A percentile compares a stretch with the other conserved stretches of the same genome.
phyloP scores from a whole-genome alignment of 345 rosid genomes.

The Euphorbia pulcherrima region DNA sequence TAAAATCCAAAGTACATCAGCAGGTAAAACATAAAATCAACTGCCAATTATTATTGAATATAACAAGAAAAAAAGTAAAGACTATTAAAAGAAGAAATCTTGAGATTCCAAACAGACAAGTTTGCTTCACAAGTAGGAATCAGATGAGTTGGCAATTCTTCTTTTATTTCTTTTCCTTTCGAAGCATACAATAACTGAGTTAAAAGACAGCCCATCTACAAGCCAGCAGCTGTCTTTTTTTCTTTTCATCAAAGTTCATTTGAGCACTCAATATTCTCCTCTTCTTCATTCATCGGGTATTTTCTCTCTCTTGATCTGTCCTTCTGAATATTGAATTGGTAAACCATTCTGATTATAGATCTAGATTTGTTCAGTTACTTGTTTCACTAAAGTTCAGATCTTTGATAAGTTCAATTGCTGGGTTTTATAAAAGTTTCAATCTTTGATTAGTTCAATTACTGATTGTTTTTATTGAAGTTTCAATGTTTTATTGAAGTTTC shows the following conservation, averaged over 20 bases:
- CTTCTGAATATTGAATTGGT: background rate
- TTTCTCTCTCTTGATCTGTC: background rate
- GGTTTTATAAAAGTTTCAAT: too few relatives aligned
- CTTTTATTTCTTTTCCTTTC: too few relatives aligned
- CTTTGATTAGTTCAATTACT: too few relatives aligned
- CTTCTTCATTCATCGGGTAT: too few relatives aligned
- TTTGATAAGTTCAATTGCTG: too few relatives aligned
- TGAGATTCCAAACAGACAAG: slow-evolving; percentile 11
- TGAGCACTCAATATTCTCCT: too few relatives aligned
- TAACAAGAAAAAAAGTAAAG: background rate
- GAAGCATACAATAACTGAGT: background rate
- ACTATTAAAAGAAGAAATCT: background rate
- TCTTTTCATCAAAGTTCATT: background rate
- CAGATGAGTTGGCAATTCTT: slow-evolving; percentile 36
- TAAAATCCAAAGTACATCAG: too few relatives aligned
- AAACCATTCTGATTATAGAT: background rate
- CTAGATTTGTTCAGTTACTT: background rate
- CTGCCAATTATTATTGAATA: background rate
- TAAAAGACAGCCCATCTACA: slow-evolving; percentile 30
- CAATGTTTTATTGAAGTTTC: too few relatives aligned
- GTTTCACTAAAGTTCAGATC: too few relatives aligned
- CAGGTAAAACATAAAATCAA: too few relatives aligned
- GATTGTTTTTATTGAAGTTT: too few relatives aligned
- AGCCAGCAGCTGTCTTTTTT: background rate
- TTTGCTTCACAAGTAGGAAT: slow-evolving; percentile 31